phyloP scores from a whole-genome alignment of 2,329 filamentous ascomycete species.

The Cercospora sp. region DNA sequence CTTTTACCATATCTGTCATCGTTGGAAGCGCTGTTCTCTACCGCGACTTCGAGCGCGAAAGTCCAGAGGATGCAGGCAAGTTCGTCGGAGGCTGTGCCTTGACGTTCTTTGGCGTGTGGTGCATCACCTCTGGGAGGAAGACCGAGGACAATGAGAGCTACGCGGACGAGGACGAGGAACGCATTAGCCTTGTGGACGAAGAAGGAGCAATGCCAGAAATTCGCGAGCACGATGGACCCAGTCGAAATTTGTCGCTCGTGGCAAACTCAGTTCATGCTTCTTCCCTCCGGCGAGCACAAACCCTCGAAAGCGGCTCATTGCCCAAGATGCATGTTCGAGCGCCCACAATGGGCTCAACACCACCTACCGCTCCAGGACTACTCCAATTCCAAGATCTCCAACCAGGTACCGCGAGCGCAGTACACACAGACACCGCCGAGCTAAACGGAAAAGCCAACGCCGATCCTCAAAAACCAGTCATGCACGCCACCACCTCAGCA shows the following conservation, averaged over 20 bases:
- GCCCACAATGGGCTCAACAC: conserved; percentile 16
- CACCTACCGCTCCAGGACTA: background rate
- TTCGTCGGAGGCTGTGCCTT: conserved; percentile 88
- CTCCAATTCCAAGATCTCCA: conserved; percentile 20
- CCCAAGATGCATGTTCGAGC: conserved; percentile 11
- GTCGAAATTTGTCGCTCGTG: conserved; percentile 19
- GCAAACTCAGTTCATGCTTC: conserved; percentile 19
- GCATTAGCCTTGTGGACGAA: conserved; percentile 45
- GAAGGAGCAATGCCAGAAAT: conserved; percentile 37
- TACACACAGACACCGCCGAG: conserved; percentile 32
- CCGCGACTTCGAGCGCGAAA: conserved; percentile 87
- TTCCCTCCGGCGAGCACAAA: conserved; percentile 21
- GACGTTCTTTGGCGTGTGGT: conserved; percentile 94
- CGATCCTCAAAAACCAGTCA: conserved; percentile 29
- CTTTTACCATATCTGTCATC: conserved; percentile 95
- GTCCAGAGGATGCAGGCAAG: conserved; percentile 69
- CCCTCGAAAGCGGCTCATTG: conserved; percentile 12
- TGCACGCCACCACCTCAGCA: conserved; percentile 42
- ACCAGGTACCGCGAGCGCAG: conserved; percentile 33
- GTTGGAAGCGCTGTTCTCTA: conserved; percentile 91
- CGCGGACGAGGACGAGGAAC: conserved; percentile 42
- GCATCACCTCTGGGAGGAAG: conserved; percentile 83
- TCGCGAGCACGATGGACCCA: conserved; percentile 25
- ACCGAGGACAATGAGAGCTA: conserved; percentile 55
- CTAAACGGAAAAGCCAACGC: conserved; percentile 21